Base-by-base conservation (phyloP, 768 basidiomycete species). In the Obba rivulosa region DNA sequence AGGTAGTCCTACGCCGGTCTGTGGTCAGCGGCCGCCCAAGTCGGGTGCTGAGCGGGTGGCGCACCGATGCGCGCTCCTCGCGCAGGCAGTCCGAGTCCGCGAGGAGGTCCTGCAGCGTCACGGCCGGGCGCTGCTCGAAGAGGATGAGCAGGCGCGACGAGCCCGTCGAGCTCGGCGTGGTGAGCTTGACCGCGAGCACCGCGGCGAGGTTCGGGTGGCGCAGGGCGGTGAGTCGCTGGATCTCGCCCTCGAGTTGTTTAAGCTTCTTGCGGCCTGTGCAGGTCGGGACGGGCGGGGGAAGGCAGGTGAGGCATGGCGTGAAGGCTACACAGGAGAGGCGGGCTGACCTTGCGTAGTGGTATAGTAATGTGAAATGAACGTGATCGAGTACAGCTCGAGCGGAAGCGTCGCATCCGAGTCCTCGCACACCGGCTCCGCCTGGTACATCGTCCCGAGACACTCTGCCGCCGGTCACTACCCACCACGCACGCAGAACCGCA, bases 391-490 rank as follows among this genome's bases (percentile, higher is more conserved):
- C 9, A 92, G 69, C 56, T 90, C 87, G 4, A 92, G 70, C 21
- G 83, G 79, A 14, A 80, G 64, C 2, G 75, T 73, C n/a, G 68
- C 69, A 49, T 75, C 68, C 14, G 77, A 68, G 52, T 83, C 78
- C 13, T 89, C 85, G 58, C 80, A 80, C 14, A 91, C 65, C 8
- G 89, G 88, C 51, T 89, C 87, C 0, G 86, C 88, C 46, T 81
- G 71, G 64, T 85, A 90, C 0, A 78, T 69, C 9, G 76, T 80
- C 1, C 85, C 87, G 24, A 89, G 67, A 37, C 72, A 74, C 41
- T 81, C 88, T 83, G 52, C 2, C n/a, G 22, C 22, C 16, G 4
- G 20, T 48, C 47, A 43, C 35, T 8, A 40, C 23, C 20, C 34
- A 20, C 20, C 36, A n/a, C 45, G 52, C 7, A 52, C 8, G 10